A percentile compares a stretch with the other conserved stretches of the same genome.
These are phyloP conservation scores for Solanum acaule DNA, from an alignment of 257 asterid species.

Conservation along the genomic window DNA sequence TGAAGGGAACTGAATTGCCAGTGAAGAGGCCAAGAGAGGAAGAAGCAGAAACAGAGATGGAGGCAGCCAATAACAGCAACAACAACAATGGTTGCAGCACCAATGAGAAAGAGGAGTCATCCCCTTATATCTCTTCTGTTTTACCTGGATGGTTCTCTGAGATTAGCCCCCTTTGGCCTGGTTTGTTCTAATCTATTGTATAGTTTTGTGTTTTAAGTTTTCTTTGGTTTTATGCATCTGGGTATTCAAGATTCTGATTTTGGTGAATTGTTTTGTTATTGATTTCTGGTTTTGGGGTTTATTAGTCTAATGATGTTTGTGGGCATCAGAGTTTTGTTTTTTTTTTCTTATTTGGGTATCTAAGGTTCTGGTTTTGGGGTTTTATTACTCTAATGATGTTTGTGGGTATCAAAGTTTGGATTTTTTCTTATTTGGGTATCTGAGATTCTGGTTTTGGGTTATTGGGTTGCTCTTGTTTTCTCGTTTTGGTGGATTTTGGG, in stretches of 20 bases:
- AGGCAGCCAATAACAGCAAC: conserved; percentile 7
- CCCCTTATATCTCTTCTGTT: conserved; percentile 43
- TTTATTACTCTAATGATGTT: no score
- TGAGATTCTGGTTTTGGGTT: no score
- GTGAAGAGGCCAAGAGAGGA: conserved; percentile 9
- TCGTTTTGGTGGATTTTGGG: no score
- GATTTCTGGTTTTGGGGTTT: not conserved
- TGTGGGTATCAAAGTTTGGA: no score
- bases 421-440: no score
- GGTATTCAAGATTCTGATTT: not conserved
- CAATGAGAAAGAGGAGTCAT: conserved; percentile 9
- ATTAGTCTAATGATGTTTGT: no score
- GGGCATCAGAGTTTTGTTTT: no score
- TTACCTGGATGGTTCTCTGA: conserved; percentile 97
- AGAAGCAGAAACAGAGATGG: conserved; percentile 29
- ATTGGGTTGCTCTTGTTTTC: no score
- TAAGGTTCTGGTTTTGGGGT: not conserved
- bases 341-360: no score
- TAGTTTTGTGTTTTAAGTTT: not conserved
- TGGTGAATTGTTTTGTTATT: not conserved
- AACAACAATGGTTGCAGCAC: not conserved
- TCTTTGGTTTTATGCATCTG: not conserved
- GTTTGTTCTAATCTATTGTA: conserved; percentile 12
- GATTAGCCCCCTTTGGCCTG: conserved; percentile 98
- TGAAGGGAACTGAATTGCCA: conserved; percentile 1